These are phyloP conservation scores for Cyclanthera cordifolia DNA, from an alignment of 306 rosid genomes.

Conservation along the genomic window DNA sequence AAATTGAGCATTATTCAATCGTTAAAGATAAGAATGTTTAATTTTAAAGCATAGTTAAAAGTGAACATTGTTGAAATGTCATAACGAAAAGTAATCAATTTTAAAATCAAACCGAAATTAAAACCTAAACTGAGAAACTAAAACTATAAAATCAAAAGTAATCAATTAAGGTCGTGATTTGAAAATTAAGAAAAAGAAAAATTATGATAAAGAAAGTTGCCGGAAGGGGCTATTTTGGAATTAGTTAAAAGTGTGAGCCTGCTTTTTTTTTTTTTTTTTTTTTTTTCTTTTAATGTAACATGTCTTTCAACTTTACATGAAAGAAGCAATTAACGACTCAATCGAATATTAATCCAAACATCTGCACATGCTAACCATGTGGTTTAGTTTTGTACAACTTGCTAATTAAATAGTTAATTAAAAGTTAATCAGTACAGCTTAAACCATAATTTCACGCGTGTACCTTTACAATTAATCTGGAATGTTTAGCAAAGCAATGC, in stretches of 20 bases:
- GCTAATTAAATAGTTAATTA: neutral
- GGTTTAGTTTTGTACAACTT: neutral
- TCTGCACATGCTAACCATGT: slow-evolving; percentile 10
- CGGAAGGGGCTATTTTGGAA: neutral
- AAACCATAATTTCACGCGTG: neutral
- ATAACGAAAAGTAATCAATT: no score
- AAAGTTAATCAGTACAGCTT: neutral
- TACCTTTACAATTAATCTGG: neutral
- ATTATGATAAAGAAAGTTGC: neutral
- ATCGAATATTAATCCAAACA: slow-evolving; percentile 3
- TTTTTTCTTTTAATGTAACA: no score
- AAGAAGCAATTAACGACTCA: neutral
- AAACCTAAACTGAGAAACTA: no score
- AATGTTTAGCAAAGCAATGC: neutral
- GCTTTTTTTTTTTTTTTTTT: no score
- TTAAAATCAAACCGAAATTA: no score
- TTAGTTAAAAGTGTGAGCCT: neutral
- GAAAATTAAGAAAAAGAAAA: neutral
- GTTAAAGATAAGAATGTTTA: no score
- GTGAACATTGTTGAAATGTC: no score
- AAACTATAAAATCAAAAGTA: no score
- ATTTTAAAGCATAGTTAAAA: no score
- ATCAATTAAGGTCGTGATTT: neutral
- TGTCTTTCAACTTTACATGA: neutral
- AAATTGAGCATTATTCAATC: no score